These are phyloP conservation scores for Cryptosporidium xiaoi DNA, from an alignment of 169 alveolate species.

Conservation along the genomic window DNA sequence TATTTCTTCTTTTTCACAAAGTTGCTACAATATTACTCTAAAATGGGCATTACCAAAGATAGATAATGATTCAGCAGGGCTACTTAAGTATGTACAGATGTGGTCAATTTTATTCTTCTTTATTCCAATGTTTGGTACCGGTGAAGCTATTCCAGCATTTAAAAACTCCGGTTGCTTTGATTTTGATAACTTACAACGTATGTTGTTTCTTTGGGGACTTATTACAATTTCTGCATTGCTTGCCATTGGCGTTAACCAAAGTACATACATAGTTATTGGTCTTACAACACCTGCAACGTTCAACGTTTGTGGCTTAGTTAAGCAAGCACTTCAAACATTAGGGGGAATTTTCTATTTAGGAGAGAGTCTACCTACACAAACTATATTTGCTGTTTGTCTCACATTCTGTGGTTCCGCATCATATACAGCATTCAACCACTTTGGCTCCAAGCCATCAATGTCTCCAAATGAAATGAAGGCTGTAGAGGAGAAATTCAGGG, in stretches of 20 bases:
- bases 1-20: slow-evolving; percentile 63
- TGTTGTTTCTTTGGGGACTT: slow-evolving; percentile 63
- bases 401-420: slow-evolving; percentile 75
- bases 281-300: slow-evolving; percentile 72
- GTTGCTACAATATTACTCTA: slow-evolving; percentile 69
- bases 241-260: slow-evolving; percentile 71
- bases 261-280: slow-evolving; percentile 71
- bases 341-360: slow-evolving; percentile 60
- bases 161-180: slow-evolving; percentile 71
- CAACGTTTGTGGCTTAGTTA: slow-evolving; percentile 71
- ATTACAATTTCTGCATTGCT: slow-evolving; percentile 54
- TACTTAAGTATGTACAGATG: slow-evolving; percentile 64
- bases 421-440: slow-evolving; percentile 66
- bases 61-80: slow-evolving; percentile 53
- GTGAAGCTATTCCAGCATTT: slow-evolving; percentile 70
- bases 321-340: slow-evolving; percentile 63
- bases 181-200: slow-evolving; percentile 1
- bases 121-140: slow-evolving; percentile 74
- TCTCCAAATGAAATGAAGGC: slow-evolving; percentile 42
- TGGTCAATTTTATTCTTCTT: slow-evolving; percentile 67
- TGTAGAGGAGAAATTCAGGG: slow-evolving; percentile 65
- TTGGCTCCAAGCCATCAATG: slow-evolving; percentile 56
- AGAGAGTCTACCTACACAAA: slow-evolving; percentile 33
- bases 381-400: slow-evolving; percentile 62
- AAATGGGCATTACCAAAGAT: slow-evolving; percentile 70